Conservation (phyloP, 345 rosid genomes). For the Brassica cretica region DNA sequence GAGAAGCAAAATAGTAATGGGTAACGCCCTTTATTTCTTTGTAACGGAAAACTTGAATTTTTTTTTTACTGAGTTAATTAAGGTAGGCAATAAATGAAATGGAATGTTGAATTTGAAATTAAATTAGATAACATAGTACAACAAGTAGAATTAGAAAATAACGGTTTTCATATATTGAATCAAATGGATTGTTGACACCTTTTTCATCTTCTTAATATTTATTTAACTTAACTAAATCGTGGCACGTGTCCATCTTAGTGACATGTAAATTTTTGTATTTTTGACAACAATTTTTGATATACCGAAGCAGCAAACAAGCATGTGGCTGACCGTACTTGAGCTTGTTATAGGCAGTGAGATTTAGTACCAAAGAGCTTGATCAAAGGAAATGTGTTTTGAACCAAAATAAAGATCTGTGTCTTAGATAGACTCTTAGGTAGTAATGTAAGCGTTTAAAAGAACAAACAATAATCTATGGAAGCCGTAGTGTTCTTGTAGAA, state of each 20-base stretch:
- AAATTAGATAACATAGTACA: background rate
- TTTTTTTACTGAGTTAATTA: background rate
- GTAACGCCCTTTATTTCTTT: background rate
- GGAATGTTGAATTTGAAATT: background rate
- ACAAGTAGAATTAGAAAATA: background rate
- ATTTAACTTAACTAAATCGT: too few species aligned
- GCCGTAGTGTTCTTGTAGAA: slow-evolving; percentile 35
- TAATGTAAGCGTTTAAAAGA: slow-evolving; percentile 16
- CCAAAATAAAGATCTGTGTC: slow-evolving; percentile 17
- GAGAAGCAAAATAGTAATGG: background rate
- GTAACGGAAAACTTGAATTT: background rate
- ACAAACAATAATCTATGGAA: slow-evolving; percentile 9
- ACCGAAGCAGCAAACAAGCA: slow-evolving; percentile 68
- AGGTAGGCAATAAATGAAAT: background rate
- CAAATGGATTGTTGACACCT: background rate
- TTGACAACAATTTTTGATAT: too few species aligned
- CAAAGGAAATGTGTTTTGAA: background rate
- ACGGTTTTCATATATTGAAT: background rate
- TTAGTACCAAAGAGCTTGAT: slow-evolving; percentile 13
- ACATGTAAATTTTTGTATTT: too few species aligned
- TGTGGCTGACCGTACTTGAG: slow-evolving; percentile 63
- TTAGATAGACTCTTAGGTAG: too few species aligned
- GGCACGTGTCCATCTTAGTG: too few species aligned
- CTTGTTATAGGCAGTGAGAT: slow-evolving; percentile 42
- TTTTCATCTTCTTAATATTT: too few species aligned